Evolutionary conservation across 345 rosid genomes (phyloP), one percentile per base, ranked within the genome.

Genomic region (Salix viminalis): DNA sequence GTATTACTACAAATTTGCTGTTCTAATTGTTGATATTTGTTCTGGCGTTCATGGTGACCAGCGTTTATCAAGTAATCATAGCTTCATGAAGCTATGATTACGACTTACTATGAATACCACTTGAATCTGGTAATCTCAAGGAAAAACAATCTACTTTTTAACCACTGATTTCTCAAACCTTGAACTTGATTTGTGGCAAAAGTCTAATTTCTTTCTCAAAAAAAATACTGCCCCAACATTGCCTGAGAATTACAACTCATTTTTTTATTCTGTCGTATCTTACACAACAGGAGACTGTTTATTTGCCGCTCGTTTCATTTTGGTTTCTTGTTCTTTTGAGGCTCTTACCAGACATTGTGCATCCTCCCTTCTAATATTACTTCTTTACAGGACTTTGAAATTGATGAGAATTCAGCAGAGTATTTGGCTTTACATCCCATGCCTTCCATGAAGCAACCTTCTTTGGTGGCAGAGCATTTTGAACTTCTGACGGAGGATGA

Each of bases 401-500:
- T 95, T 70, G 93, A 93, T 77, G 88, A 79, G 67, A 78, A 84
- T 32, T 90, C 97, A 10, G 76, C 66, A 73, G 94, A 95, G 83
- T 95, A 87, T 75, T 32, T 83, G 72, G 86, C 96, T 30, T 83
- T 93, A 67, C 97, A 93, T 89, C 99, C 97, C 36, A 50, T 95
- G 88, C 82, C 86, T 69, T 54, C 97, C 32, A 81, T 83, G 79
- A 89, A 84, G 79, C 92, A 85, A 74, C 83, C 90, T 9, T 86
- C 93, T 70, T 73, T 91, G 82, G 72, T 95, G 69, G 90, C 90
- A 69, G 99, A 95, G 73, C 94, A 95, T 84, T 95, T 95, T 83
- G 91, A 93, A 79, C 91, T 90, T 73, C 87, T 87, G 13, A 62
- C 72, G 67, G 89, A 86, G 23, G 86, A 81, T 72, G 92, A 88